Evolutionary conservation across 2,329 filamentous ascomycete species (phyloP).

Genomic region (Xenoacremonium recifei): DNA sequence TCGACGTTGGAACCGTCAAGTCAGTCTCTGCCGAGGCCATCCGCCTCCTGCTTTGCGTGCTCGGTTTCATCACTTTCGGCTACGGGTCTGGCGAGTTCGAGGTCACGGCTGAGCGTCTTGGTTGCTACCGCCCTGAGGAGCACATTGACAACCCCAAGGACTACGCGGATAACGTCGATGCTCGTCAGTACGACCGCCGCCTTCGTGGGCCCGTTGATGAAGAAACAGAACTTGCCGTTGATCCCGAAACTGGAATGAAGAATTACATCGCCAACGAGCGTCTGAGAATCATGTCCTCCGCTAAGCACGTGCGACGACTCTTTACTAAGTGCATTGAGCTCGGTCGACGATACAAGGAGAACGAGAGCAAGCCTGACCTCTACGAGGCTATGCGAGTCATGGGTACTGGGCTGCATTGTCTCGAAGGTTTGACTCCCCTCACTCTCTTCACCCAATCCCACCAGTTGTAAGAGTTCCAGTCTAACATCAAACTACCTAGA

Average conservation of each 20-base stretch:
- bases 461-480: background rate
- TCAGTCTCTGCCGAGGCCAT: conserved; percentile 88
- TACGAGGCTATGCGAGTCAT: conserved; percentile 84
- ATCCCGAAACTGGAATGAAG: conserved; percentile 76
- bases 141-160: conserved; percentile 79
- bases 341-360: conserved; percentile 66
- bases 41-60: conserved; percentile 80
- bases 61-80: conserved; percentile 86
- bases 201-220: conserved; percentile 83
- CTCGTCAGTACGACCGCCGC: conserved; percentile 75
- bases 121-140: conserved; percentile 77
- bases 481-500: conserved; percentile 47
- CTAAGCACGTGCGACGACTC: conserved; percentile 70
- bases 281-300: conserved; percentile 76
- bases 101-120: conserved; percentile 78
- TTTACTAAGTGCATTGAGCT: conserved; percentile 75
- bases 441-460: background rate
- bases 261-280: conserved; percentile 92
- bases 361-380: conserved; percentile 65
- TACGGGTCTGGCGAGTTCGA: conserved; percentile 85
- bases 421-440: conserved; percentile 59
- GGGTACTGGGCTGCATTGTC: conserved; percentile 84
- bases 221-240: conserved; percentile 72
- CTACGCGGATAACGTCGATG: conserved; percentile 87
- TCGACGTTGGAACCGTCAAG: conserved; percentile 91